Evolutionary conservation across 2,329 filamentous ascomycete genomes (phyloP), one percentile per base, ranked within the genome.

Genomic region (Exophiala bonariae): DNA sequence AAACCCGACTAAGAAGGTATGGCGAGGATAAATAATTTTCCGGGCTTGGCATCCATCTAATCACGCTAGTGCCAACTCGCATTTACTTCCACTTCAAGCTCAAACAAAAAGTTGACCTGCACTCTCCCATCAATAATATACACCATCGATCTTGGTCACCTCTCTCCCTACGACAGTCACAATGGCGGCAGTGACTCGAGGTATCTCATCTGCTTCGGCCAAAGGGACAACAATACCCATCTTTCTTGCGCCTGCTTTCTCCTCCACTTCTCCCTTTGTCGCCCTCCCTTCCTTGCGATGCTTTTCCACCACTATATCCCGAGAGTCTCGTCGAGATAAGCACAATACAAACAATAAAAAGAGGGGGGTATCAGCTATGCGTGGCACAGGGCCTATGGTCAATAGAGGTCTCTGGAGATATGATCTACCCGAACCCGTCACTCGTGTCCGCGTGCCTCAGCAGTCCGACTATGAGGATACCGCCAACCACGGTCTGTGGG

Each of bases 401-500:
- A 81, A 79, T n/a, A 74, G 95, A 44, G 87, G 85, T 14, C 83
- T 93, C 50, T 84, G 81, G 33, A 81, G 85, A 61, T 78, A 84
- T 35, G 41, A 83, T 41, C 73, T 96, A 45, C 92, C 92, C 1
- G 78, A 80, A 62, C 91, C 93, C 5, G 80, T 82, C 5, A 44
- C 49, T n/a, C 31, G 52, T 32, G 42, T 47, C 13, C 67, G 73
- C 17, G 76, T 85, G 46, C 72, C 73, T 1, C 76, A 77, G 51
- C 77, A 81, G 3, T 55, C 69, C 16, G 61, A 68, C 47, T 66
- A 74, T 37, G 65, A 70, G 49, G 78, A 75, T 26, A 85, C 89
- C 63, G 77, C 82, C 20, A 72, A 91, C 56, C 93, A 99, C 69
- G 92, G 90, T 22, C 83, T 99, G 9, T 97, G 88, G 86, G 85